Evolutionary conservation across 306 rosid species (phyloP).

Genomic region (Glycine latifolia): DNA sequence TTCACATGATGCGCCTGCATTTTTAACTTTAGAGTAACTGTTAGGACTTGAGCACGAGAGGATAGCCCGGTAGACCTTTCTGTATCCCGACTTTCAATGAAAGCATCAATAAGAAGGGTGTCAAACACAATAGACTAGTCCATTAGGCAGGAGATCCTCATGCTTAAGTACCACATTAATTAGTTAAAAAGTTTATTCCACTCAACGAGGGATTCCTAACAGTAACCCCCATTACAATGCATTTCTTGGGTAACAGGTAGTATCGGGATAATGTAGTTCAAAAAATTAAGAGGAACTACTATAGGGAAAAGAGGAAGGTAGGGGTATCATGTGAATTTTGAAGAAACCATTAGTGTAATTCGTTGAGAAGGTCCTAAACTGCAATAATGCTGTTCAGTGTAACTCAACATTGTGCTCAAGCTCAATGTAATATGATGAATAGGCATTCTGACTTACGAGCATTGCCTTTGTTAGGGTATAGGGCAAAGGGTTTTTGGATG

Average conservation of each 20-base stretch:
- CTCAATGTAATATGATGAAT: slow-evolving; percentile 3
- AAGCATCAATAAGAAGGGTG: too few relatives aligned
- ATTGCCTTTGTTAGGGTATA: neutral
- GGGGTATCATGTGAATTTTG: neutral
- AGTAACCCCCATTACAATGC: neutral
- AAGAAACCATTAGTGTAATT: neutral
- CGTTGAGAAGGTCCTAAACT: neutral
- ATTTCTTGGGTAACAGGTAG: neutral
- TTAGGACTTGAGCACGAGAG: too few relatives aligned
- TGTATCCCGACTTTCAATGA: too few relatives aligned
- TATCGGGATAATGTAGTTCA: neutral
- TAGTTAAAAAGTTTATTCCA: too few relatives aligned
- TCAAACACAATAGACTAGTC: too few relatives aligned
- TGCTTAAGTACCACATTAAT: too few relatives aligned
- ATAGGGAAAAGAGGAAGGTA: neutral
- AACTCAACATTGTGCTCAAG: neutral
- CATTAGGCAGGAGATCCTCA: too few relatives aligned
- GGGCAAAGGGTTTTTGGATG: neutral
- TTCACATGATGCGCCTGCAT: neutral
- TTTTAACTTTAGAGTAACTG: neutral
- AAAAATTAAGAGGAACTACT: neutral
- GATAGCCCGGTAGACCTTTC: too few relatives aligned
- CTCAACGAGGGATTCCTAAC: too few relatives aligned
- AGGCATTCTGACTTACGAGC: neutral
- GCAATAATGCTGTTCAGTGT: neutral